Conservation (phyloP, 2,329 filamentous ascomycete species). For the Dendryphion nanum region DNA sequence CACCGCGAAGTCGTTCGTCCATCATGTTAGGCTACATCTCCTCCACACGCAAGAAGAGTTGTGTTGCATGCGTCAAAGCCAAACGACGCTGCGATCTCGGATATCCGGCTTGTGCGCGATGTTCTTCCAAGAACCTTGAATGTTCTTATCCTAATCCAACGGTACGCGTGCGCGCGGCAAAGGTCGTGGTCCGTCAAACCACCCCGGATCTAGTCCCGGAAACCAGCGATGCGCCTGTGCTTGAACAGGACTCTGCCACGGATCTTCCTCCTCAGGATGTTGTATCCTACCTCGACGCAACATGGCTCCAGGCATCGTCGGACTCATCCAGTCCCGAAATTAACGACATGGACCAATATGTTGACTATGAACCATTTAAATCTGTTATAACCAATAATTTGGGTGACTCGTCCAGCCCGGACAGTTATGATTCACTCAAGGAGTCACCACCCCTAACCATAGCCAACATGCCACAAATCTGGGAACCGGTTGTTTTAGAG, state of each 20-base stretch:
- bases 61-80: slow-evolving; percentile 25
- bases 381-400: no score
- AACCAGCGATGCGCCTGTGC: no score
- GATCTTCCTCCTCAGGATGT: no score
- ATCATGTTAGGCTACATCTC: slow-evolving; percentile 32
- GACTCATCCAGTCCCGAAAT: no score
- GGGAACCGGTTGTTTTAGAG: slow-evolving; percentile 14
- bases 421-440: no score
- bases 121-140: slow-evolving; percentile 23
- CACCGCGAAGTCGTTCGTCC: not conserved
- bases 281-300: no score
- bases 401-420: slow-evolving; percentile 15
- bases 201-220: slow-evolving; percentile 16
- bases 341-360: no score
- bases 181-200: slow-evolving; percentile 23
- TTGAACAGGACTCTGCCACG: no score
- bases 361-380: no score
- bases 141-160: slow-evolving; percentile 25
- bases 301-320: no score
- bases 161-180: slow-evolving; percentile 16
- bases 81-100: slow-evolving; percentile 32
- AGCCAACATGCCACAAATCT: slow-evolving; percentile 12
- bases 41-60: slow-evolving; percentile 30
- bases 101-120: slow-evolving; percentile 28
- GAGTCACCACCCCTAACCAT: slow-evolving; percentile 1